Percentiles rank a stretch among this genome's conserved stretches.
These are phyloP conservation scores for Ogataea pini DNA, from an alignment of 805 yeast genomes.

Conservation along the genomic window DNA sequence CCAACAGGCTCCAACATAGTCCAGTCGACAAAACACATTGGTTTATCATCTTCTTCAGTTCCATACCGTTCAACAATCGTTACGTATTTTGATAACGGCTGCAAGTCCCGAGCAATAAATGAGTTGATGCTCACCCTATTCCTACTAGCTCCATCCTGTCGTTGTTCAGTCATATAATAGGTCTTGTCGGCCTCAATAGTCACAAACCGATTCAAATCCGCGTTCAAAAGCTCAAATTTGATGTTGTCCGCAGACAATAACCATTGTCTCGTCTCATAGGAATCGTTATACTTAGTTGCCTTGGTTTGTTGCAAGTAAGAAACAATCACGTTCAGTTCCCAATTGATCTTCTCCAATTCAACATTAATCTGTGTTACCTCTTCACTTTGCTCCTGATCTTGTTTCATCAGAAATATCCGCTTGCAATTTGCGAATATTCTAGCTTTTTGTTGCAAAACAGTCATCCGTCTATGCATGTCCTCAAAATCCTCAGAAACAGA, in stretches of 20 bases:
- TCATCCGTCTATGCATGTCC: slow-evolving; percentile 21
- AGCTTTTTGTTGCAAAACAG: slow-evolving; percentile 25
- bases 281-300: slow-evolving; percentile 30
- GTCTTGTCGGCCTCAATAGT: slow-evolving; percentile 70
- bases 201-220: slow-evolving; percentile 61
- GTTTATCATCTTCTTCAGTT: slow-evolving; percentile 18
- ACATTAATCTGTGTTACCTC: slow-evolving; percentile 23
- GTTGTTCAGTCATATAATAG: slow-evolving; percentile 59
- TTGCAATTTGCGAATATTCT: slow-evolving; percentile 27
- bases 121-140: slow-evolving; percentile 63
- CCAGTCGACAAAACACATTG: slow-evolving; percentile 52
- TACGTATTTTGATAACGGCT: slow-evolving; percentile 58
- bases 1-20: slow-evolving; percentile 59
- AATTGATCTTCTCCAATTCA: slow-evolving; percentile 30
- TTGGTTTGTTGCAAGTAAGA: slow-evolving; percentile 33
- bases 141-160: slow-evolving; percentile 67
- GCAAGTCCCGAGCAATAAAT: slow-evolving; percentile 72
- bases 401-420: slow-evolving; percentile 19
- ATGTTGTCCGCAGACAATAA: slow-evolving; percentile 65
- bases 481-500: slow-evolving; percentile 29
- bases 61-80: slow-evolving; percentile 55
- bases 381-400: slow-evolving; percentile 10
- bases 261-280: slow-evolving; percentile 52
- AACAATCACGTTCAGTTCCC: slow-evolving; percentile 30
- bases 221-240: slow-evolving; percentile 67